phyloP scores from a whole-genome alignment of 2,329 filamentous ascomycete species.

The Neofusicoccum laricinum region DNA sequence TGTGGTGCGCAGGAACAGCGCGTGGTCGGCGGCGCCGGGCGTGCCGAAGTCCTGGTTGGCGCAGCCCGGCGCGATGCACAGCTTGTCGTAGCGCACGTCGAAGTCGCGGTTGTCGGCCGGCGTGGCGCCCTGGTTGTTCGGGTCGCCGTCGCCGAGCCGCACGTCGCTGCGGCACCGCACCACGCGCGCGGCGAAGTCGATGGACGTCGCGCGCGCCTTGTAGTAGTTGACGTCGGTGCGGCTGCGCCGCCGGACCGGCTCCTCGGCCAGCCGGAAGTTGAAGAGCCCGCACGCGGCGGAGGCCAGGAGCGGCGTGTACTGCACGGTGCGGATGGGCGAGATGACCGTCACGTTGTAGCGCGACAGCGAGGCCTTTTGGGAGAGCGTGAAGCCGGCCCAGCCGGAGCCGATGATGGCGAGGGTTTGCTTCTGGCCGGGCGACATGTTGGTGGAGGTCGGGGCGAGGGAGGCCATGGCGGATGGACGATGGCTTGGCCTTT shows the following conservation, averaged over 20 bases:
- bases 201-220: constrained; percentile 39
- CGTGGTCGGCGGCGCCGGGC: constrained; percentile 39
- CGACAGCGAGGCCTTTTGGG: constrained; percentile 34
- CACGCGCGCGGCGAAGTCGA: constrained; percentile 36
- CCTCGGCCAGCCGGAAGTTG: constrained; percentile 46
- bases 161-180: constrained; percentile 31
- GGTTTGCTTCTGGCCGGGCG: neutral
- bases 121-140: neutral
- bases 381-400: constrained; percentile 41
- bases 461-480: neutral
- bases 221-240: constrained; percentile 30
- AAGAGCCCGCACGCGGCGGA: constrained; percentile 45
- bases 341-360: constrained; percentile 43
- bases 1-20: constrained; percentile 38
- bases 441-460: neutral
- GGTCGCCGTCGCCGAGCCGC: neutral
- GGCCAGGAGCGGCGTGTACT: constrained; percentile 44
- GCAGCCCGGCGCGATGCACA: constrained; percentile 45
- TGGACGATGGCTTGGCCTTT: neutral
- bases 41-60: constrained; percentile 39
- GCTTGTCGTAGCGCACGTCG: constrained; percentile 40
- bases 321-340: constrained; percentile 43
- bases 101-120: constrained; percentile 25
- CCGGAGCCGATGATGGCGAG: constrained; percentile 40
- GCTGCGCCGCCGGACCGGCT: constrained; percentile 39